phyloP scores from a whole-genome alignment of 2,329 filamentous ascomycete species.

The Colletotrichum lentis region DNA sequence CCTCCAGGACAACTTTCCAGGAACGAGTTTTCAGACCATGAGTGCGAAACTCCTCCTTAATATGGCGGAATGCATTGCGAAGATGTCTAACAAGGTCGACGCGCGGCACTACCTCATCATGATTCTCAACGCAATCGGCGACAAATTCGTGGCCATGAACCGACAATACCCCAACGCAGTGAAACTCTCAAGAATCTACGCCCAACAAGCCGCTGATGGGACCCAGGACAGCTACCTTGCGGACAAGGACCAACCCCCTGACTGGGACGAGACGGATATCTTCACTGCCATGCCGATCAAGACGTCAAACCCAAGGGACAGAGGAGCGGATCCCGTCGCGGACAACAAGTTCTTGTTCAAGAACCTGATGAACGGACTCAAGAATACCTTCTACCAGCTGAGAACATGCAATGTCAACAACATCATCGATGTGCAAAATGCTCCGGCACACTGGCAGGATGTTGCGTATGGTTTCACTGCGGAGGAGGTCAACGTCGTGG shows the following conservation, averaged over 20 bases:
- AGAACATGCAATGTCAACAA: constrained; percentile 81
- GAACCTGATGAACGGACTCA: constrained; percentile 93
- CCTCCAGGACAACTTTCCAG: constrained; percentile 92
- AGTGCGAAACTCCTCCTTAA: constrained; percentile 96
- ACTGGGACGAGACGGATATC: constrained; percentile 98
- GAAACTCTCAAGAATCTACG: constrained; percentile 84
- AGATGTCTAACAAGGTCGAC: constrained; percentile 90
- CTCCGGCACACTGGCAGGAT: constrained; percentile 91
- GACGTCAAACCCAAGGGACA: constrained; percentile 87
- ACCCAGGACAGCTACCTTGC: constrained; percentile 82
- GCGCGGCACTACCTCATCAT: constrained; percentile 95
- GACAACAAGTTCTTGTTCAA: constrained; percentile 99
- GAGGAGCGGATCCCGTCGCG: constrained; percentile 86
- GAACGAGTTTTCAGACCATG: constrained; percentile 99
- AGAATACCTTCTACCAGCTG: constrained; percentile 95
- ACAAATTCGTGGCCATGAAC: constrained; percentile 99
- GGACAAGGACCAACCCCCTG: constrained; percentile 80
- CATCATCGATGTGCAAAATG: constrained; percentile 76
- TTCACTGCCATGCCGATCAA: constrained; percentile 97
- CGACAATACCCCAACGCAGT: constrained; percentile 93
- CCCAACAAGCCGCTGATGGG: constrained; percentile 70
- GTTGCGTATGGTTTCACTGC: constrained; percentile 96
- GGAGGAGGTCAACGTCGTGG: constrained; percentile 94
- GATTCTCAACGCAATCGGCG: constrained; percentile 96
- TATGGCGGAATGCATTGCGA: constrained; percentile 97